Evolutionary conservation across 2,329 filamentous ascomycete species (phyloP), one percentile per base, ranked within the genome.

Genomic region (Fusarium sp.): DNA sequence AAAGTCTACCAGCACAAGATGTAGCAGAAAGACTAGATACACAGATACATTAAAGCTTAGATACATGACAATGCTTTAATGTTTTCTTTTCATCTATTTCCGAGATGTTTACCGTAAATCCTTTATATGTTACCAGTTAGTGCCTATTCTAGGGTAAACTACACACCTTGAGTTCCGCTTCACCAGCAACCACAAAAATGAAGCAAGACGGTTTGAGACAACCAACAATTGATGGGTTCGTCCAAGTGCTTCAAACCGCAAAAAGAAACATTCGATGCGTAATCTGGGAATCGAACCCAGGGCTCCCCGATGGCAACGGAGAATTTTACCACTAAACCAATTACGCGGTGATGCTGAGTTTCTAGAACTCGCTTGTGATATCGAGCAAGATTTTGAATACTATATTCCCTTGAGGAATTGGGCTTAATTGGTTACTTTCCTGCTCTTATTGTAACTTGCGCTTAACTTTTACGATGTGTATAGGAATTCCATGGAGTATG

Each of bases 301-400:
- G 69, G 69, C 69, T 71, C 66, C 62, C 62, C 66, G 68, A 70
- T 71, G 69, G 69, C 69, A 71, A 71, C 69, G 67, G 67, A 65
- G 67, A 71, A 71, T 71, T 71, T 71, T 71, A 71, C 64, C 67
- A 71, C 69, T 70, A 71, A 71, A 69, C 68, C 68, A 70, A 70
- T 70, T 58, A 70, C 68, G 68, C 55, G 12, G 41, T 38, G 29
- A 25, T 20, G 25, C 5, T 10, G 12, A 29, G 45, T 29, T 29
- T 20, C 18, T 20, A 6, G 6, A 29, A 47, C 25, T 47, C 25
- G 45, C 45, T 47, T 29, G 45, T 20, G 45, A 16, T 47, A 7
- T 15, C 5, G 18, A 15, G 9, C 7, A 8, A 8, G 25, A 4
- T 5, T 20, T 29, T 29, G 0, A 0, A 2, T 3, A 9, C 11